Base-by-base conservation (phyloP, 805 yeast genomes). In the Yarrowia hollandica region DNA sequence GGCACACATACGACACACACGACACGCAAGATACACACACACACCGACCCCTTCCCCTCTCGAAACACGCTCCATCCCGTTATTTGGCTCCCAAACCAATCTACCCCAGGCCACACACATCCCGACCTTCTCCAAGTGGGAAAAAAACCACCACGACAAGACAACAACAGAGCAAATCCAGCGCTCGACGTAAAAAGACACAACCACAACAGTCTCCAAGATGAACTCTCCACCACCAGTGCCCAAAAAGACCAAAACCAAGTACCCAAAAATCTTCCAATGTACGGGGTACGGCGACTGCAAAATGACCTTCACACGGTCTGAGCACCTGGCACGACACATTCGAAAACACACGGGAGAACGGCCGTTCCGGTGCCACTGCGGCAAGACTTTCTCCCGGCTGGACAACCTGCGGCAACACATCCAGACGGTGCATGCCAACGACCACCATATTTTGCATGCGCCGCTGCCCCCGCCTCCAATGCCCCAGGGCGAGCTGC, bases 301-400 rank as follows among this genome's bases (percentile, higher is more conserved):
- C 72, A 77, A 75, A 60, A 90, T 91, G 96, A 80, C 91, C 6
- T 90, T 90, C 72, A 88, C 96, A 2, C 77, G 97, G 52, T 85
- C 94, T 8, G 97, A 91, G 70, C 97, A 91, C 72, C 78, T 90
- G 65, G 96, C 96, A 1, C 78, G 97, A 61, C 97, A 90, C 74
- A 86, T 91, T 58, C 76, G 97, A 61, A 91, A 90, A 67, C 97
- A 90, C 70, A 91, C 97, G 0, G 97, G 97, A 39, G 97, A 90
- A 71, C 77, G 96, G 60, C 97, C 97, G 2, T 90, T 90, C 70
- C 83, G 87, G 58, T 90, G 97, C 71, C 86, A 85, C 50, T 86
- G 86, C 70, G 76, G 83, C 30, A 83, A 90, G 68, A 80, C 82
- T 68, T 90, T 90, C 69, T 84, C 90, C 15, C 78, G 97, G 46